Evolutionary conservation across 768 basidiomycete genomes (phyloP), one percentile per base, ranked within the genome.

Genomic region (Pholiota microspora): DNA sequence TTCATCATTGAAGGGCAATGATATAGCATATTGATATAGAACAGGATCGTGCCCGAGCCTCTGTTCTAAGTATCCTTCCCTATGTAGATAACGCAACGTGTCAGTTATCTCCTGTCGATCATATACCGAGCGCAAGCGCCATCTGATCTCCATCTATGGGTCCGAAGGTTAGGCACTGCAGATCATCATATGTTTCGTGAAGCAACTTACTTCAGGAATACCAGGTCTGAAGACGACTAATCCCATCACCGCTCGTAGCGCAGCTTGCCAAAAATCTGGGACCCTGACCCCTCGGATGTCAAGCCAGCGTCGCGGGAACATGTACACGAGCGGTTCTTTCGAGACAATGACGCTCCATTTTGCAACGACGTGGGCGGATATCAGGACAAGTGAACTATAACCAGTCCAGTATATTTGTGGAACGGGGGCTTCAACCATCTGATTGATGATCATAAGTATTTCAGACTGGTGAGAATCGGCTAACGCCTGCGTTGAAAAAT

Each of bases 291-390:
- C 91, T n/a, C 73, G 71, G 51, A 90, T 79, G 64, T 90, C 87
- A 35, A 89, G 69, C 91, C 90, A 92, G 15, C 90, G 82, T 29
- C 89, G 77, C 36, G 91, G 90, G 50, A 84, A 77, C 13, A 84
- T 58, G 59, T 80, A 70, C 44, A 66, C 71, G 35, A 75, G 64
- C 7, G 71, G 81, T 45, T 67, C 65, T 58, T 77, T 69, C n/a
- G 76, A 80, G 28, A 81, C 70, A 9, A 70, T 64, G 32, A 88
- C 82, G 2, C 80, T 77, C 88, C 86, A 89, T 21, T 73, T 59
- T 40, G 66, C 67, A 45, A 81, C 63, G 59, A 79, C 76, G 16
- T 73, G 70, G 0, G 83, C 77, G 2, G 83, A 79, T 13, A 91
- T 82, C 32, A 92, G 64, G 4, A 79, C 72, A 24, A 83, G 66